Conservation (phyloP, 352 stramenopile species). For the Pythium aquatile region DNA sequence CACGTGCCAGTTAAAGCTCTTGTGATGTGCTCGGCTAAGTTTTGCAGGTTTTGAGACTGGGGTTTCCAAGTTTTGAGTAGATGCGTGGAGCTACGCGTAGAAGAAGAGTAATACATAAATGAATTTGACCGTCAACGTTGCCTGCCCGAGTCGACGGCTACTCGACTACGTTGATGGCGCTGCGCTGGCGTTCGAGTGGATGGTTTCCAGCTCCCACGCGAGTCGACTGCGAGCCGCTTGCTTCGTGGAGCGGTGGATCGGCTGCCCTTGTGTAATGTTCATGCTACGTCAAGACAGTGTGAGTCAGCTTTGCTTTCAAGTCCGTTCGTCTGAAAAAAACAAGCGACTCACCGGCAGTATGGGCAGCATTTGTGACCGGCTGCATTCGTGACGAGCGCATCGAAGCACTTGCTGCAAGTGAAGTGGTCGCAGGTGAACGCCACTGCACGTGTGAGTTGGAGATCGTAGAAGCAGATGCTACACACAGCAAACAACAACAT, state of each 20-base stretch:
- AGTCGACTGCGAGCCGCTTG: slow-evolving; percentile 16
- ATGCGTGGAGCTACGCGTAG: neutral
- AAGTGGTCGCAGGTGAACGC: slow-evolving; percentile 71
- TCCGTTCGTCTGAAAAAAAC: neutral
- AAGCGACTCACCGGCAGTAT: slow-evolving; percentile 45
- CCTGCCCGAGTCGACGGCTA: neutral
- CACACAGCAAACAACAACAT: neutral
- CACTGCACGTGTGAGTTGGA: slow-evolving; percentile 50
- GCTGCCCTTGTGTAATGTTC: slow-evolving; percentile 21
- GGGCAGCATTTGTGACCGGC: slow-evolving; percentile 62
- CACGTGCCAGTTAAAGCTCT: neutral
- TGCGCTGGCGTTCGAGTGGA: neutral
- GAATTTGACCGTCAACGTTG: neutral
- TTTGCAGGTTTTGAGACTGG: neutral
- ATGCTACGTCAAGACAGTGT: slow-evolving; percentile 5
- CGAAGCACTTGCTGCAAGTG: slow-evolving; percentile 55
- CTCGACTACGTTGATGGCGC: slow-evolving; percentile 3
- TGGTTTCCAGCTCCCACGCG: slow-evolving; percentile 13
- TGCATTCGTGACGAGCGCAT: slow-evolving; percentile 44
- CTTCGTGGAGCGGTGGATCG: slow-evolving; percentile 30
- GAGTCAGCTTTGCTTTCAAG: neutral
- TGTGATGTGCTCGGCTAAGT: neutral
- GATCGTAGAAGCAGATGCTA: slow-evolving; percentile 69
- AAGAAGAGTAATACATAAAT: slow-evolving; percentile 1
- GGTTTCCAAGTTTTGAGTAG: neutral